Conservation (phyloP, 1,284 basidiomycete species). For the Ceratobasidium sp. region DNA sequence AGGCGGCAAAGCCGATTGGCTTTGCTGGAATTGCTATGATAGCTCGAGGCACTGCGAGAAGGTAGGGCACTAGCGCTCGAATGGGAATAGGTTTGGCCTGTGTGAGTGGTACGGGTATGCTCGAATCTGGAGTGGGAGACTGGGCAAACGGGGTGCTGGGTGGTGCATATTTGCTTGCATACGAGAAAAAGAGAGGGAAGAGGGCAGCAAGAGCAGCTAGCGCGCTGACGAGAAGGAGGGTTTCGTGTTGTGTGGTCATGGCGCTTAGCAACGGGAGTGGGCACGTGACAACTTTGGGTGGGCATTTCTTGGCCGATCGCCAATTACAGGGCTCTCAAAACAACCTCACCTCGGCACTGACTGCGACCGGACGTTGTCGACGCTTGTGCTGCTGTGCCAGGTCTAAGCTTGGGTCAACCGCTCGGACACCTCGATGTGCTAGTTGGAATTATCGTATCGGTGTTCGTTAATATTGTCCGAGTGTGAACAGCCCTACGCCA, state of each 20-base stretch:
- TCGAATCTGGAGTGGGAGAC: conserved; percentile 42
- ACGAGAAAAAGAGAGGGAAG: conserved; percentile 57
- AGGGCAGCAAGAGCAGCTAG: conserved; percentile 68
- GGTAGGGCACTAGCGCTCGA: conserved; percentile 28
- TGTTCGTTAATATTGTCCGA: not conserved
- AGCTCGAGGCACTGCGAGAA: conserved; percentile 31
- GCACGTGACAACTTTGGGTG: conserved; percentile 3
- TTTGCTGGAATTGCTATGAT: conserved; percentile 18
- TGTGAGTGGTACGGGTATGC: not conserved
- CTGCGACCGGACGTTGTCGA: not conserved
- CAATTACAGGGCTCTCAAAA: not conserved
- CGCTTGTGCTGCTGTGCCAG: not conserved
- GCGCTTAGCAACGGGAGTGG: not conserved
- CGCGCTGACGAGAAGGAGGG: conserved; percentile 54
- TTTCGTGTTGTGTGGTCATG: conserved; percentile 27
- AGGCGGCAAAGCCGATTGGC: conserved; percentile 6
- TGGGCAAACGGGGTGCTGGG: not conserved
- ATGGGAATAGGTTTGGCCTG: conserved; percentile 16
- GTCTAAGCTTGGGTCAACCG: no score
- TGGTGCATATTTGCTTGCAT: conserved; percentile 16
- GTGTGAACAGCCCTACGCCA: not conserved
- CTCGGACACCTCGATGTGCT: no score
- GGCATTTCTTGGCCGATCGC: conserved; percentile 16
- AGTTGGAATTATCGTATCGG: no score
- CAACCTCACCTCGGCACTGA: not conserved